phyloP scores from a whole-genome alignment of 2,329 filamentous ascomycete species.

The Fusarium albosuccineum region DNA sequence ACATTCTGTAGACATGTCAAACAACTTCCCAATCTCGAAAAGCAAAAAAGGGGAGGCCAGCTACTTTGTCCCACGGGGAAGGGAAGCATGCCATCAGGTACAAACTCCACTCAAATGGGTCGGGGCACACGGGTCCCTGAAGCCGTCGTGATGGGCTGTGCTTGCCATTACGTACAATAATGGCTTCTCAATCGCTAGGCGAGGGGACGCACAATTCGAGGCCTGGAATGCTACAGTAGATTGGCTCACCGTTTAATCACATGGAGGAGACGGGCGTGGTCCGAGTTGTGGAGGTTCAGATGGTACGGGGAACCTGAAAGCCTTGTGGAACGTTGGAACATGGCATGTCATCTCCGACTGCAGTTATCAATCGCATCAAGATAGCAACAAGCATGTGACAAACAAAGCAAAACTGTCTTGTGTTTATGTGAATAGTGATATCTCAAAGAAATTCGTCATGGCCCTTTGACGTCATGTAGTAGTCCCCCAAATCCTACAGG shows the following conservation, averaged over 20 bases:
- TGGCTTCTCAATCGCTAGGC: neutral
- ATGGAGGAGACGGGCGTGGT: neutral
- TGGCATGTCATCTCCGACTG: neutral
- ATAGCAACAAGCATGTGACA: neutral
- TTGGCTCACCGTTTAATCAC: slow-evolving; percentile 1
- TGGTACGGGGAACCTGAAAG: neutral
- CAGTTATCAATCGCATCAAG: neutral
- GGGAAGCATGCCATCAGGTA: neutral
- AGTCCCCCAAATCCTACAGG: neutral
- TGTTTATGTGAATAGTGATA: neutral
- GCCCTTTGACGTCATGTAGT: slow-evolving; percentile 4
- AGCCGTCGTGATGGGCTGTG: slow-evolving; percentile 16
- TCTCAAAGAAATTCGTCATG: slow-evolving; percentile 1
- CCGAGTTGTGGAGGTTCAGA: slow-evolving; percentile 4
- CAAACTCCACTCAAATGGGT: slow-evolving; percentile 3
- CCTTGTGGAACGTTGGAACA: slow-evolving; percentile 1
- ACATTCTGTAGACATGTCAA: neutral
- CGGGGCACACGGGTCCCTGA: slow-evolving; percentile 29
- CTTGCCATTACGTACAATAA: slow-evolving; percentile 40
- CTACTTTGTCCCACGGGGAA: slow-evolving; percentile 13
- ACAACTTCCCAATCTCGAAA: slow-evolving; percentile 3
- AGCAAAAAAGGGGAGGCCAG: slow-evolving; percentile 2
- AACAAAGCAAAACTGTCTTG: slow-evolving; percentile 23
- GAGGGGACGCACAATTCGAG: neutral
- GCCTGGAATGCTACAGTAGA: neutral